Evolutionary conservation across 1,139 yeast genomes (phyloP), one percentile per base, ranked within the genome.

Genomic region (Pichia norvegensis): DNA sequence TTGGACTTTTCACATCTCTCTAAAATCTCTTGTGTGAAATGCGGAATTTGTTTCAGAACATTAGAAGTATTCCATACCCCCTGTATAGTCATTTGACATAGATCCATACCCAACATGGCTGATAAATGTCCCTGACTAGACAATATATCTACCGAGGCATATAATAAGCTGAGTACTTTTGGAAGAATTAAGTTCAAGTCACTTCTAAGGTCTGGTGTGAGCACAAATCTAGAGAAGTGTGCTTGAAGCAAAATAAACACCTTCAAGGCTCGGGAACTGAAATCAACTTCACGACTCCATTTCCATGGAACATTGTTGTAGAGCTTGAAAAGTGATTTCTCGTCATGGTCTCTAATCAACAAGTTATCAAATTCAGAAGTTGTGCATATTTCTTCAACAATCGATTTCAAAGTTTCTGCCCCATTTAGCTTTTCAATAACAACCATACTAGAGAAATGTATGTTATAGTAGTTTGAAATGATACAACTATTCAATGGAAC

Each of bases 51-150:
- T 55, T 76, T 78, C 59, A 94, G 70, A 1, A 95, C 85, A 43
- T 78, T 76, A 47, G 86, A 96, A 23, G 78, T 71, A 54, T 80
- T 85, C 95, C 96, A 88, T 25, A 85, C 67, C 0, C 84, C 95
- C 62, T 92, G 98, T 1, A 84, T 79, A 11, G 87, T 67, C 95
- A 88, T 85, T 59, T 92, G 98, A 1, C 85, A 76, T 47, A 90
- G 62, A 60, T 92, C 97, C 85, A 92, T 86, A 0, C 88, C 94
- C 45, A 75, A 74, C 53, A 87, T 71, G 0, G 95, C 88, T 61
- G 80, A 85, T 57, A 90, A 65, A 52, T 73, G 70, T 0, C 97
- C 97, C 49, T 86, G 90, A 52, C 90, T 78, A 0, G 95, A 79
- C 39, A 88, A 66, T 1, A 82, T 68, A 61, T 92, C 97, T 27